Conservation (phyloP, 2,329 filamentous ascomycete species). For the Tolypocladium nubicola region DNA sequence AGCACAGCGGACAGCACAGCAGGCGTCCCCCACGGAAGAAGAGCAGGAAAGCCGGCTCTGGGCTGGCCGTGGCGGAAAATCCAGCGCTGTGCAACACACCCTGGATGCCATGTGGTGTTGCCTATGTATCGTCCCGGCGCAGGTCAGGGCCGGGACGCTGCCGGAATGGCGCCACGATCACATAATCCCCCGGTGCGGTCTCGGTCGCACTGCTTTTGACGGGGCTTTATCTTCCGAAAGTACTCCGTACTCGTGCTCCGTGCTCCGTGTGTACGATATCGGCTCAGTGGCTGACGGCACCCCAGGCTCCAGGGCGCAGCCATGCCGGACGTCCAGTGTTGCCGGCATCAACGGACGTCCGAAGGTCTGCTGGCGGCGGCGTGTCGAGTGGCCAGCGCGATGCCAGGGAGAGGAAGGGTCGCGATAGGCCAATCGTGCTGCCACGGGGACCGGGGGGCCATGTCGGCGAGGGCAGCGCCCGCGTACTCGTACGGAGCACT, state of each 20-base stretch:
- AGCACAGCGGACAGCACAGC: not conserved
- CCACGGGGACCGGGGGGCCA: not conserved
- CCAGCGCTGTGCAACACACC: not conserved
- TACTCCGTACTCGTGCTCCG: not conserved
- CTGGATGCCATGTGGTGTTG: conserved; percentile 1
- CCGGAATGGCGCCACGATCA: conserved; percentile 3
- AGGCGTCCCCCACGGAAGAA: not conserved
- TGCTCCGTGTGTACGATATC: not conserved
- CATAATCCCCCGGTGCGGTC: not conserved
- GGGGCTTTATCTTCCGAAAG: conserved; percentile 2
- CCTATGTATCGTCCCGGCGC: not conserved
- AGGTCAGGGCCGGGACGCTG: not conserved
- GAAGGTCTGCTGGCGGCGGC: not conserved
- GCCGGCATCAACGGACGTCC: not conserved
- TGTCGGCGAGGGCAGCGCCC: not conserved
- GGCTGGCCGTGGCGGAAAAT: not conserved
- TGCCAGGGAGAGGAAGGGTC: conserved; percentile 1
- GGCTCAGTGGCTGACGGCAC: not conserved
- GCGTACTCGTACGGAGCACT: too few species aligned
- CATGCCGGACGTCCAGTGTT: not conserved
- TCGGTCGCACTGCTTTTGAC: conserved; percentile 1
- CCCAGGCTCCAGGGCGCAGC: not conserved
- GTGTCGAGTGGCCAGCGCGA: not conserved
- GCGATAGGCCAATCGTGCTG: not conserved
- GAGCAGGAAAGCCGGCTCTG: not conserved